phyloP scores from a whole-genome alignment of 2,329 filamentous ascomycete species.

The Grosmannia clavigera region DNA sequence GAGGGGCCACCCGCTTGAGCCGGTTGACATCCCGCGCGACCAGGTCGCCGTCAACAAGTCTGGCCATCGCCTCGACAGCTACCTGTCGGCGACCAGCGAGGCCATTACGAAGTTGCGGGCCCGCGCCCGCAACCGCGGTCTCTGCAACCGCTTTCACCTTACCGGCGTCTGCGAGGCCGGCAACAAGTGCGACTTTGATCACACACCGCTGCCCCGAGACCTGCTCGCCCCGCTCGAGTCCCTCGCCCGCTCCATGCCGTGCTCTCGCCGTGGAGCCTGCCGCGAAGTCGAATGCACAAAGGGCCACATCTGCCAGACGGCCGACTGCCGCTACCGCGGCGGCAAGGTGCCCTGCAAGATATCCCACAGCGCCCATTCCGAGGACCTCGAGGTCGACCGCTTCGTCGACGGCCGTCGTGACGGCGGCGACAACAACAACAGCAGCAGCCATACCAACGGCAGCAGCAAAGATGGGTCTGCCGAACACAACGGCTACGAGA shows the following conservation, averaged over 20 bases:
- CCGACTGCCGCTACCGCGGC: slow-evolving; percentile 19
- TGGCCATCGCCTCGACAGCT: slow-evolving; percentile 18
- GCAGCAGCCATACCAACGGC: neutral
- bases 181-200: slow-evolving; percentile 18
- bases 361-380: slow-evolving; percentile 11
- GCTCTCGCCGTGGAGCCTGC: slow-evolving; percentile 16
- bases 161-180: slow-evolving; percentile 14
- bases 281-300: slow-evolving; percentile 15
- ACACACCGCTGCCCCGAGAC: slow-evolving; percentile 15
- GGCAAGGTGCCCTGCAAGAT: slow-evolving; percentile 20
- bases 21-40: slow-evolving; percentile 15
- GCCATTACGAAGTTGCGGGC: slow-evolving; percentile 13
- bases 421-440: neutral
- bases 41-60: slow-evolving; percentile 17
- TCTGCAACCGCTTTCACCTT: slow-evolving; percentile 20
- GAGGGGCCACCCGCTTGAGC: neutral
- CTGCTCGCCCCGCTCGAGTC: slow-evolving; percentile 16
- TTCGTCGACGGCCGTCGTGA: neutral
- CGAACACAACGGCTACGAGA: neutral
- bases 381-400: slow-evolving; percentile 8
- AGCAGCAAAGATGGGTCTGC: neutral
- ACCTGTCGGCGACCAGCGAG: slow-evolving; percentile 11
- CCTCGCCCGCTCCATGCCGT: slow-evolving; percentile 19
- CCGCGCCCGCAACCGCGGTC: slow-evolving; percentile 11
- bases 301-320: slow-evolving; percentile 21